Evolutionary conservation across 192 early-diverging fungal genomes (phyloP).

Genomic region (Tieghemiomyces parasiticus): DNA sequence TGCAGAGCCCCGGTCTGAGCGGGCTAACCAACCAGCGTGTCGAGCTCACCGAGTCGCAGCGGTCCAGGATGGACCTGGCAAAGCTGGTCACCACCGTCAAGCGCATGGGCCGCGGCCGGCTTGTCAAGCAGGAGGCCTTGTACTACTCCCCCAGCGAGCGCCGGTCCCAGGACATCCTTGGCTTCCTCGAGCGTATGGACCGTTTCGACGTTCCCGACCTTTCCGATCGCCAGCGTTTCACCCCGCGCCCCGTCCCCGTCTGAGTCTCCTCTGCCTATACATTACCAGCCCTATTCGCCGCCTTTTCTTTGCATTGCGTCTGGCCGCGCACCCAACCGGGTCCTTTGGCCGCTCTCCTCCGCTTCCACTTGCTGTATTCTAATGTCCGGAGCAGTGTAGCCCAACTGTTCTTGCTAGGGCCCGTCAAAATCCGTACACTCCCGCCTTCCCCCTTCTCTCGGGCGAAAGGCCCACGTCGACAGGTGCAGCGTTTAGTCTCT

Average conservation of each 20-base stretch:
- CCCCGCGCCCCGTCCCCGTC: background rate
- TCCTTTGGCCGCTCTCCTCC: background rate
- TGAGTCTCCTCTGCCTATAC: background rate
- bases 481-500: too few relatives aligned
- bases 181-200: slow-evolving; percentile 4
- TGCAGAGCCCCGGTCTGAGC: slow-evolving; percentile 5
- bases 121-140: slow-evolving; percentile 3
- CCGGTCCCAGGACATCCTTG: background rate
- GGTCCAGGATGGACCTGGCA: background rate
- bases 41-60: background rate
- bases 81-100: slow-evolving; percentile 7
- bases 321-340: background rate
- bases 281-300: too few relatives aligned
- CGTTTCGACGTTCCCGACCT: slow-evolving; percentile 8
- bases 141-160: background rate
- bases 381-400: too few relatives aligned
- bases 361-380: background rate
- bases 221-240: slow-evolving; percentile 8
- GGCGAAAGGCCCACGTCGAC: too few relatives aligned
- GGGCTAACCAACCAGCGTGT: slow-evolving; percentile 3
- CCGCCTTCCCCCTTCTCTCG: background rate
- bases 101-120: slow-evolving; percentile 1
- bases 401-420: too few relatives aligned
- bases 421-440: background rate
- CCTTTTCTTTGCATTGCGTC: background rate